Conservation (phyloP, 1,139 yeast genomes). For the Saccharomycopsis hybrid region DNA sequence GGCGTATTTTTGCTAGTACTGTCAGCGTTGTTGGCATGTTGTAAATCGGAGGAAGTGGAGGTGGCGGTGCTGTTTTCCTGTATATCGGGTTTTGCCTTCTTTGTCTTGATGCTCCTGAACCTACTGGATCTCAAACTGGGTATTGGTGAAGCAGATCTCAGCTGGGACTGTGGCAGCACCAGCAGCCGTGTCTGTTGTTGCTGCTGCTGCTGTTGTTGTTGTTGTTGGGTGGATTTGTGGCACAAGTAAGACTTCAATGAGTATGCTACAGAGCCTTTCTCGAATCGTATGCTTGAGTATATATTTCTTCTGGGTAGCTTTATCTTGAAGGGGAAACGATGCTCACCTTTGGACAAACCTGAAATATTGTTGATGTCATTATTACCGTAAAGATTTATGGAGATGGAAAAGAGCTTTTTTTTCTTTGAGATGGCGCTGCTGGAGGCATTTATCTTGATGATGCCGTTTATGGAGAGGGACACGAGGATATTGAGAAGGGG, state of each 20-base stretch:
- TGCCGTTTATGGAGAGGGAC: conserved; percentile 48
- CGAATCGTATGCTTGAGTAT: conserved; percentile 74
- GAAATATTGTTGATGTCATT: conserved; percentile 18
- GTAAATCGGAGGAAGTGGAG: neutral
- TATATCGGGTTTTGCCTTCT: neutral
- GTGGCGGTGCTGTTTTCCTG: neutral
- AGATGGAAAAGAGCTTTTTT: conserved; percentile 57
- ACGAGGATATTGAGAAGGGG: conserved; percentile 50
- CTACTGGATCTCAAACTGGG: no score
- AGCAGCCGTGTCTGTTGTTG: neutral
- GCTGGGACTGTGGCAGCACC: no score
- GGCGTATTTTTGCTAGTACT: neutral
- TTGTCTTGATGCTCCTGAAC: neutral
- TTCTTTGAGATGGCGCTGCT: conserved; percentile 31
- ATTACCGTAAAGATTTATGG: conserved; percentile 59
- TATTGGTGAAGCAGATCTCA: no score
- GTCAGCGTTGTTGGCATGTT: neutral
- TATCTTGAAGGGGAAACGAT: conserved; percentile 78
- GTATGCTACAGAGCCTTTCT: conserved; percentile 77
- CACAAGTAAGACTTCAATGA: conserved; percentile 50
- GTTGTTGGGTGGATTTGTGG: conserved; percentile 5
- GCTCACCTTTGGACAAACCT: conserved; percentile 65
- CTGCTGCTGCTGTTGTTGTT: neutral
- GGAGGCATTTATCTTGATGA: conserved; percentile 45
- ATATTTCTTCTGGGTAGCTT: conserved; percentile 66